Evolutionary conservation across 495 filamentous ascomycete genomes (phyloP).

Genomic region (Rostrohypoxylon terebratum): DNA sequence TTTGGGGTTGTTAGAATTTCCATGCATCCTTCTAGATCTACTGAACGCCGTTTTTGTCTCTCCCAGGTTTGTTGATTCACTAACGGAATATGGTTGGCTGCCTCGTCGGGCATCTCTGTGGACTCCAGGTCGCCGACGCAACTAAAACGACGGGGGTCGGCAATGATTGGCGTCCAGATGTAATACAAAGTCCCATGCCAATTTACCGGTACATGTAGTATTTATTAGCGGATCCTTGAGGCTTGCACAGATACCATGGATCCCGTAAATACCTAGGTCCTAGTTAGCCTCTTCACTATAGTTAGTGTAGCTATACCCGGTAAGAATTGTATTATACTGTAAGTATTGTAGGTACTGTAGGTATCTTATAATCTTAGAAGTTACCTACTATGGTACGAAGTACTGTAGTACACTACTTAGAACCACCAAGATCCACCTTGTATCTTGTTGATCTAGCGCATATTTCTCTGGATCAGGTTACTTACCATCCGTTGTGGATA

Average conservation of each 20-base stretch:
- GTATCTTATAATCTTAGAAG: too few species aligned
- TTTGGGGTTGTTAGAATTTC: slow-evolving; percentile 29
- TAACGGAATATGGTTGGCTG: slow-evolving; percentile 40
- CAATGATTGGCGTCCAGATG: slow-evolving; percentile 30
- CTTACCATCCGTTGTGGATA: slow-evolving; percentile 10
- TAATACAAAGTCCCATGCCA: slow-evolving; percentile 17
- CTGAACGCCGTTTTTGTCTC: slow-evolving; percentile 25
- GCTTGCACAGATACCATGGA: slow-evolving; percentile 24
- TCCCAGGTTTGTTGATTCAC: slow-evolving; percentile 19
- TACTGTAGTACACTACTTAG: slow-evolving; percentile 17
- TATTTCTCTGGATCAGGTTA: slow-evolving; percentile 8
- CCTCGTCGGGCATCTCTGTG: slow-evolving; percentile 45
- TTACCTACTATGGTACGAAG: too few species aligned
- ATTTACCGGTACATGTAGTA: slow-evolving; percentile 16
- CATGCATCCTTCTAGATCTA: slow-evolving; percentile 46
- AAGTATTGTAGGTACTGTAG: background rate
- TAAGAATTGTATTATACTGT: slow-evolving; percentile 22
- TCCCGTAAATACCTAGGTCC: slow-evolving; percentile 24
- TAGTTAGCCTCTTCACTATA: background rate
- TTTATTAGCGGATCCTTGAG: slow-evolving; percentile 41
- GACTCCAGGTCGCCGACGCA: slow-evolving; percentile 42
- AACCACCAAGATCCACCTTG: background rate
- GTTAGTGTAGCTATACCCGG: slow-evolving; percentile 21
- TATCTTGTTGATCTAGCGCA: slow-evolving; percentile 18
- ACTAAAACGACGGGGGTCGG: slow-evolving; percentile 14